A percentile compares a stretch with the other conserved stretches of the same genome.
Evolutionary conservation across 441 rosid genomes (phyloP).

Genomic region (Bocquillonia castaneifolia): DNA sequence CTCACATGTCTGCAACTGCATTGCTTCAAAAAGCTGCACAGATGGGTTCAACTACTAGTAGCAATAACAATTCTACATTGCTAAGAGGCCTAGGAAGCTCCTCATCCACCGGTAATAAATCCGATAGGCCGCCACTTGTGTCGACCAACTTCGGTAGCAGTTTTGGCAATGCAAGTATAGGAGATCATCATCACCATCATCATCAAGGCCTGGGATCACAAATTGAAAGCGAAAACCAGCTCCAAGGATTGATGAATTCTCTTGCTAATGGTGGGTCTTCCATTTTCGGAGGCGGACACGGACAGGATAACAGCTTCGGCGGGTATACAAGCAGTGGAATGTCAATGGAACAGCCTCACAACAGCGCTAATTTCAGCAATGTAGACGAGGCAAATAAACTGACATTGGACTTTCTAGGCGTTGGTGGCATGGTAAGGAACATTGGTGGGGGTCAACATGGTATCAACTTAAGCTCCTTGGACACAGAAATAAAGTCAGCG

Average conservation of each 20-base stretch:
- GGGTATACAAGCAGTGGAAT: constrained; percentile 29
- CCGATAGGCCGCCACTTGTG: constrained; percentile 21
- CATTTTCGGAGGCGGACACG: constrained; percentile 37
- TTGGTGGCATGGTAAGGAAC: constrained; percentile 58
- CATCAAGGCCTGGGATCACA: constrained; percentile 21
- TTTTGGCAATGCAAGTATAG: constrained; percentile 15
- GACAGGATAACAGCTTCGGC: constrained; percentile 34
- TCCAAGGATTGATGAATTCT: constrained; percentile 47
- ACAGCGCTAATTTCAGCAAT: constrained; percentile 8
- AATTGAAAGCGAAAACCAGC: constrained; percentile 33
- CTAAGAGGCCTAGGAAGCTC: constrained; percentile 37
- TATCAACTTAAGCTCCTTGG: constrained; percentile 32
- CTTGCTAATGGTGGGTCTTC: constrained; percentile 40
- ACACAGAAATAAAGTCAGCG: constrained; percentile 30
- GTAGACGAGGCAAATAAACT: constrained; percentile 36
- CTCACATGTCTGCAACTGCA: constrained; percentile 70
- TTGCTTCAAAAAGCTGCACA: constrained; percentile 77
- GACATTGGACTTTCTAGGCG: constrained; percentile 73
- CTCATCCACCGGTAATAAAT: constrained; percentile 23
- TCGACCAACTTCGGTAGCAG: constrained; percentile 28
- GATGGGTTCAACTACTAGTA: constrained; percentile 56
- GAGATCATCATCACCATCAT: constrained; percentile 5
- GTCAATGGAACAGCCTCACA: constrained; percentile 13
- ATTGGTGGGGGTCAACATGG: constrained; percentile 43
- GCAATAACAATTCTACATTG: constrained; percentile 25